Evolutionary conservation across 164 flowering plant species (phyloP), one percentile per base, ranked within the genome.

Genomic region (Magnolia changhungtana): DNA sequence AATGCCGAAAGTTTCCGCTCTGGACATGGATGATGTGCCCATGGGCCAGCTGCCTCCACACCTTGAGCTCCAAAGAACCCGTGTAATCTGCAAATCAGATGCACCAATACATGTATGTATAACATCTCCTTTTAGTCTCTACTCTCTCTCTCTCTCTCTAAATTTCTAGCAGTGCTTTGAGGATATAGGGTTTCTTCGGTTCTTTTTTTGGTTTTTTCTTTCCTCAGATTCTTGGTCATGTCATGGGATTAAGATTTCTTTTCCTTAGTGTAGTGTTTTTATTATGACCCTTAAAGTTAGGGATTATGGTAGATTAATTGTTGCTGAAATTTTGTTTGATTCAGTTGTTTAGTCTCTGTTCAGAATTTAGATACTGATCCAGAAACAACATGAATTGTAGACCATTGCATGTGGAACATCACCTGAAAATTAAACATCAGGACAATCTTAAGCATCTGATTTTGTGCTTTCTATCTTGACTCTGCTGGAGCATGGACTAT

Each of bases 11-110:
- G 58, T 70, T 59, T 78, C 83, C 45, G 78, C 76, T 69, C 6
- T 72, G 85, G 88, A 88, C 75, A 74, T 91, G 84, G 88, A 89
- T 0, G 92, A 90, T 66, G 89, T 90, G 29, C 95, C 95, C 0
- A 78, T n/a, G 81, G 90, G 88, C 18, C 78, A 88, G 81, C 90
- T 93, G 23, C 94, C 96, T 3, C 86, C 89, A 1, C 96, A 95
- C 80, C 80, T 93, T 50, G 82, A 92, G 76, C 86, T 87, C 50
- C 96, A 91, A 75, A 81, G 90, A 68, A 92, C 93, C 76, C 94
- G 95, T 20, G 96, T 91, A 51, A 21, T 79, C 63, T 88, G 96
- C 79, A 84, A 80, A 50, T 55, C 77, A 3, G 97, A 93, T 75
- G 97, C 95, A 78, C 95, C 98, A 0, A 79, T 75, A 58, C 88